Base-by-base conservation (phyloP, 345 rosid genomes). In the Citrus glauca region DNA sequence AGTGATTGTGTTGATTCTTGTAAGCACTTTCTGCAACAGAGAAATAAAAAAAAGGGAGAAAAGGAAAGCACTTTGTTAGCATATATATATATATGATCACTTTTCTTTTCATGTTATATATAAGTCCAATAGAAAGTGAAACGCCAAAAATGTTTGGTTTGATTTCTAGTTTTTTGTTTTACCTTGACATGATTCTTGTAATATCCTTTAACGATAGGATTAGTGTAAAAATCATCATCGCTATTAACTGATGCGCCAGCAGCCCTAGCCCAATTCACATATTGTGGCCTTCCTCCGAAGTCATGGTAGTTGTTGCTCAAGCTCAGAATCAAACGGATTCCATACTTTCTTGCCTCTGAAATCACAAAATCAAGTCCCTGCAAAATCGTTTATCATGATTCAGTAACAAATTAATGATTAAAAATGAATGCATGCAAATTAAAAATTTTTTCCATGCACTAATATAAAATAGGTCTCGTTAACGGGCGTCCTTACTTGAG, bases 291-390 rank as follows among this genome's bases (percentile, higher is more conserved):
- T 42, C 90, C 92, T 14, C 90, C 89, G 37, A 67, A 89, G 45
- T 81, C 87, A 1, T 63, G 74, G 76, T 82, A 87, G 62, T 85
- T 85, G 74, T 85, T 87, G 70, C 74, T 73, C 55, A 89, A 74
- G 42, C 79, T 85, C 82, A 87, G 28, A 24, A 89, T 81, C 60
- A 89, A 69, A 1, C 74, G 74, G 37, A 87, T 75, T 40, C 89
- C 83, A 19, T 77, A 37, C 27, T 66, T 85, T 69, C 70, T 83
- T 17, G 89, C 90, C 75, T 89, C 88, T 5, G 85, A 84, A 32
- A 84, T 78, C 85, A 85, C 88, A 69, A 84, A 89, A 77, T 89
- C 90, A 56, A 89, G 84, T 19, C 75, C 89, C 87, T 89, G 82
- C 60, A 1, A 38, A 79, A 66, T 53, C 32, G 50, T 16, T 16